Conservation (phyloP, 2,329 filamentous ascomycete species). For the Orbilia quercus region DNA sequence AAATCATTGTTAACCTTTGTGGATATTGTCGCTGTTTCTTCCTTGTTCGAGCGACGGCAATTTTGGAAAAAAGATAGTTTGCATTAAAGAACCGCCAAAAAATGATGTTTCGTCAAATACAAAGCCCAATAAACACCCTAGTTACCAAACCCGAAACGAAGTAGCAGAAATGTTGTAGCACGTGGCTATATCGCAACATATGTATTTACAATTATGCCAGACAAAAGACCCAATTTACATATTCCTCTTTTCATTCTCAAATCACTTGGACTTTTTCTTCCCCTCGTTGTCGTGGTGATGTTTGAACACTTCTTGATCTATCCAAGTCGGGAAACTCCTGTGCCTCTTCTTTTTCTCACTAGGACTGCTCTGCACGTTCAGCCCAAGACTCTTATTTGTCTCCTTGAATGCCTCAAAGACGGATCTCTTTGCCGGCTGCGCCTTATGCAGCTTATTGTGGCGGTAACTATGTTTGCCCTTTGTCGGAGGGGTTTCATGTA, state of each 20-base stretch:
- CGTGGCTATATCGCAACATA: background rate
- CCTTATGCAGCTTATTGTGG: conserved; percentile 39
- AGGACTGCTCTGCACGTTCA: conserved; percentile 19
- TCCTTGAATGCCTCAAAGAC: conserved; percentile 52
- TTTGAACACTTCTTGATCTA: conserved; percentile 32
- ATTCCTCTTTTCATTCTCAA: conserved; percentile 2
- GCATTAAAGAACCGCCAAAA: too few relatives aligned
- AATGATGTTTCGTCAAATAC: conserved; percentile 8
- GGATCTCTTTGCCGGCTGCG: conserved; percentile 26
- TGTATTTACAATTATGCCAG: background rate
- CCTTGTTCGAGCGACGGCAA: too few relatives aligned
- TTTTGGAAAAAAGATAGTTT: too few relatives aligned
- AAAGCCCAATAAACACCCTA: conserved; percentile 17
- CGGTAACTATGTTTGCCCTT: conserved; percentile 41
- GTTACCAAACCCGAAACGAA: background rate
- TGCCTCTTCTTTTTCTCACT: conserved; percentile 48
- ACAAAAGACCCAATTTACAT: background rate
- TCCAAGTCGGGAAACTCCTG: conserved; percentile 40
- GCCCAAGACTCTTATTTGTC: conserved; percentile 38
- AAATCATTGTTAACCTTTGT: too few relatives aligned
- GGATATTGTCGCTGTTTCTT: too few relatives aligned
- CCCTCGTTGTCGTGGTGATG: conserved; percentile 16
- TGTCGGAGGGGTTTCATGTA: conserved; percentile 37
- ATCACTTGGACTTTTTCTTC: conserved; percentile 32
- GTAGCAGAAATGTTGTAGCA: background rate